Evolutionary conservation across 805 yeast species (phyloP).

Genomic region (Ogataea neopini): DNA sequence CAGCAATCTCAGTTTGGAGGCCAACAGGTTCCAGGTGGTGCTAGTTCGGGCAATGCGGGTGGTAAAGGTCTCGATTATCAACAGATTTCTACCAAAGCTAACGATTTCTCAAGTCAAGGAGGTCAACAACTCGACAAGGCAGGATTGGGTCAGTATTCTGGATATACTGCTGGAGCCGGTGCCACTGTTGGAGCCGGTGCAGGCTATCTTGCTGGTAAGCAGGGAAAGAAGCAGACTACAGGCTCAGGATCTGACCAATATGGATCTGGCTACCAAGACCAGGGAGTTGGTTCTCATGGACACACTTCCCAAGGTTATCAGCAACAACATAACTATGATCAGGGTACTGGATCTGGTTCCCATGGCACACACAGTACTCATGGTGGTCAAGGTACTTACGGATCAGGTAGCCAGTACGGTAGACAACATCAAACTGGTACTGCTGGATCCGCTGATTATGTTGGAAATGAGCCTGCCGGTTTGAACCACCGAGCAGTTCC

Average conservation of each 20-base stretch:
- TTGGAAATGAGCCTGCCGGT: not conserved
- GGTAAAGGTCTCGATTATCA: slow-evolving; percentile 8
- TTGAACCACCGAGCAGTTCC: not conserved
- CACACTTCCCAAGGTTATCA: not conserved
- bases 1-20: not conserved
- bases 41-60: not conserved
- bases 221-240: not conserved
- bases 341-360: not conserved
- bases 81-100: slow-evolving; percentile 11
- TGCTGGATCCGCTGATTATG: not conserved
- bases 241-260: not conserved
- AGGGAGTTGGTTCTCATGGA: too few relatives aligned
- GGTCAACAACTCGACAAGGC: slow-evolving; percentile 14
- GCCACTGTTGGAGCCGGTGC: slow-evolving; percentile 21
- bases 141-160: slow-evolving; percentile 15
- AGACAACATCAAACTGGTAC: not conserved
- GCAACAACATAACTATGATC: too few relatives aligned
- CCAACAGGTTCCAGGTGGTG: not conserved
- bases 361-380: not conserved
- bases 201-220: slow-evolving; percentile 15
- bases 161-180: slow-evolving; percentile 16
- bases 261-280: not conserved
- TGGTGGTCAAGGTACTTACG: not conserved
- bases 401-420: not conserved
- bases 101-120: slow-evolving; percentile 11